phyloP scores from a whole-genome alignment of 2,329 filamentous ascomycete species.

The Xenosphaeropsis pyriputrescens region DNA sequence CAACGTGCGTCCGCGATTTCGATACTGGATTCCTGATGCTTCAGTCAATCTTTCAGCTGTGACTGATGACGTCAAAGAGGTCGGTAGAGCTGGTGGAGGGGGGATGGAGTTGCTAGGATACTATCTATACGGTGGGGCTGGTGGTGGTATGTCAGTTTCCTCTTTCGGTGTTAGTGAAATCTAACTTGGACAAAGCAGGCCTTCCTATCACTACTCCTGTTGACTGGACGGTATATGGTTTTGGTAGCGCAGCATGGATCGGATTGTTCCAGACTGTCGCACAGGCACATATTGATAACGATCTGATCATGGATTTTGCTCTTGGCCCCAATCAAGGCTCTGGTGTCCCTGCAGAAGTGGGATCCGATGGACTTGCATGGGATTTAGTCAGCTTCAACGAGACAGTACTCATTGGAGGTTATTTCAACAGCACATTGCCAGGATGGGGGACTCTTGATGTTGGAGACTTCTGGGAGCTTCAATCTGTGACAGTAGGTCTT shows the following conservation, averaged over 20 bases:
- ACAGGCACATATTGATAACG: slow-evolving; percentile 8
- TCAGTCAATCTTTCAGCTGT: not conserved
- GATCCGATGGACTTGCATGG: slow-evolving; percentile 15
- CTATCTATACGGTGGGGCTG: slow-evolving; percentile 1
- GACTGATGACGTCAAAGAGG: slow-evolving; percentile 1
- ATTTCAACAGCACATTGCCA: slow-evolving; percentile 17
- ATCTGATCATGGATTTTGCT: slow-evolving; percentile 26
- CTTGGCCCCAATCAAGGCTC: slow-evolving; percentile 30
- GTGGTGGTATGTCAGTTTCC: not conserved
- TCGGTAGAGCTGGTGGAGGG: not conserved
- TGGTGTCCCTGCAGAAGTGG: slow-evolving; percentile 23
- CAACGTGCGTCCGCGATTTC: slow-evolving; percentile 1
- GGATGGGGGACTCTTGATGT: slow-evolving; percentile 20
- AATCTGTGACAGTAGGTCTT: slow-evolving; percentile 1
- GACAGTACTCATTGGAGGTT: slow-evolving; percentile 14
- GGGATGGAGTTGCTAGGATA: slow-evolving; percentile 1
- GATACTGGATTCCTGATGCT: slow-evolving; percentile 3
- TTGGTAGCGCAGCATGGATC: slow-evolving; percentile 17
- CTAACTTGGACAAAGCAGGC: not conserved
- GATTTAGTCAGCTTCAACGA: not conserved
- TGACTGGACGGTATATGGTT: slow-evolving; percentile 22
- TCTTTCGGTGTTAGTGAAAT: too few species aligned
- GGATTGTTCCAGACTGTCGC: not conserved
- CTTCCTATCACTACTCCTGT: not conserved
- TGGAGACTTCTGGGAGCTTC: too few species aligned